Conservation (phyloP, 441 rosid species). For the California macrophylla region DNA sequence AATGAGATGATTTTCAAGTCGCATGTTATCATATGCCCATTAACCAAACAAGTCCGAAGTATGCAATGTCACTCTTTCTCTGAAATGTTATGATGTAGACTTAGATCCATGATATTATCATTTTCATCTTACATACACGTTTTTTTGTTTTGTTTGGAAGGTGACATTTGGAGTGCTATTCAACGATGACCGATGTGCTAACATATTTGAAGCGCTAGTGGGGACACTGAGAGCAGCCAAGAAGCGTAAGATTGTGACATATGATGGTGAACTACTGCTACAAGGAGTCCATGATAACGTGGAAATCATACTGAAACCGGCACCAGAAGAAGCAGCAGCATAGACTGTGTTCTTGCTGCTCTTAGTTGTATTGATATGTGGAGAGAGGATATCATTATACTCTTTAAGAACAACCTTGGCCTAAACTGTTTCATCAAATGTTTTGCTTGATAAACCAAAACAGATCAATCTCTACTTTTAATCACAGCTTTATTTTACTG, state of each 20-base stretch:
- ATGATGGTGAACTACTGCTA: conserved; percentile 68
- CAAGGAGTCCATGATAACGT: conserved; percentile 91
- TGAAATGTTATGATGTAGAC: neutral
- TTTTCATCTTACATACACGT: neutral
- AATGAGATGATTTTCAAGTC: neutral
- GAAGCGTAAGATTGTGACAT: conserved; percentile 62
- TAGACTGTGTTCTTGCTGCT: conserved; percentile 2
- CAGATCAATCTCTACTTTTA: neutral
- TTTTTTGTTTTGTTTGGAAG: conserved; percentile 30
- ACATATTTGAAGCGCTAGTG: conserved; percentile 82
- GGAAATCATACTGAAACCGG: conserved; percentile 56
- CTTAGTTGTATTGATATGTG: neutral
- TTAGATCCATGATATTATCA: neutral
- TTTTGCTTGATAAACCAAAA: neutral
- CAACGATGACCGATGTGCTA: conserved; percentile 73
- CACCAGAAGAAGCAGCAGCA: conserved; percentile 21
- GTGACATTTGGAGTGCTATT: conserved; percentile 82
- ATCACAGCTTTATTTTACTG: neutral
- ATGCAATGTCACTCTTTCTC: neutral
- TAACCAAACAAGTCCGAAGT: neutral
- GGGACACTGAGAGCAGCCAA: conserved; percentile 91
- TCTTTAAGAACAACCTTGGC: neutral
- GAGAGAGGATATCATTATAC: neutral
- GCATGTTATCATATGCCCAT: neutral
- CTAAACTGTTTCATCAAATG: neutral